A percentile compares a stretch with the other conserved stretches of the same genome.
Evolutionary conservation across 164 flowering plant genomes (phyloP).

Genomic region (Sextonia rubra): DNA sequence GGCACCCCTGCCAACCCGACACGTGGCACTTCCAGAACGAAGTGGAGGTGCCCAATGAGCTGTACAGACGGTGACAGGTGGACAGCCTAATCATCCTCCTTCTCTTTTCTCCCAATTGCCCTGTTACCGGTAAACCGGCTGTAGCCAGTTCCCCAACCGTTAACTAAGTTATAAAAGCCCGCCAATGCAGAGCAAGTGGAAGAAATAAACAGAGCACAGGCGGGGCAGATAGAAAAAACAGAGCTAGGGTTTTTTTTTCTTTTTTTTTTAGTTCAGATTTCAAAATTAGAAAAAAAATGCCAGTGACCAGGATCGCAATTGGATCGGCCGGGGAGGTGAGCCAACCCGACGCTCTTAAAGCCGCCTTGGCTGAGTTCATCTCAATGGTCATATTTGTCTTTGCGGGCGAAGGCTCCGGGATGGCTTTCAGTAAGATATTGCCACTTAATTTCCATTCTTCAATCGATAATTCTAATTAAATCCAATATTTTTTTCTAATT

Average conservation of each 20-base stretch:
- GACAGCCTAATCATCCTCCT: background rate
- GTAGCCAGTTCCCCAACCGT: conserved; percentile 15
- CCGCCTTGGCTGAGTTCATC: conserved; percentile 69
- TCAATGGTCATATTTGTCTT: conserved; percentile 45
- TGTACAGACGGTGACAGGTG: background rate
- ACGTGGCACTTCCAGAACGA: conserved; percentile 1
- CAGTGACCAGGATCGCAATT: conserved; percentile 45
- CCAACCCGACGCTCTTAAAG: conserved; percentile 51
- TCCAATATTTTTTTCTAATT: background rate
- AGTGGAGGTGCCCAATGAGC: conserved; percentile 7
- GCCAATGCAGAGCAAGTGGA: background rate
- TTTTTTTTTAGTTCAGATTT: background rate
- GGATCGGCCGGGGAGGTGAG: conserved; percentile 48
- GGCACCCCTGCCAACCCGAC: background rate
- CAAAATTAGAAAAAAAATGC: conserved; percentile 26
- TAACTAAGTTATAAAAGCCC: conserved; percentile 11
- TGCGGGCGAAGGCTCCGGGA: conserved; percentile 75
- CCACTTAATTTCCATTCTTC: no score
- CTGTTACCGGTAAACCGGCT: conserved; percentile 29
- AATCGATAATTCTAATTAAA: no score
- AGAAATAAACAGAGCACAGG: conserved; percentile 1
- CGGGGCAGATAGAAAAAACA: no score
- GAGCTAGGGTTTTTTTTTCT: background rate
- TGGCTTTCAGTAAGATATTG: conserved; percentile 39
- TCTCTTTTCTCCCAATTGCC: no score